Evolutionary conservation across 176 grass and related monocot species (phyloP), one percentile per base, ranked within the genome.

Genomic region (Hsuehochloa calcarea): DNA sequence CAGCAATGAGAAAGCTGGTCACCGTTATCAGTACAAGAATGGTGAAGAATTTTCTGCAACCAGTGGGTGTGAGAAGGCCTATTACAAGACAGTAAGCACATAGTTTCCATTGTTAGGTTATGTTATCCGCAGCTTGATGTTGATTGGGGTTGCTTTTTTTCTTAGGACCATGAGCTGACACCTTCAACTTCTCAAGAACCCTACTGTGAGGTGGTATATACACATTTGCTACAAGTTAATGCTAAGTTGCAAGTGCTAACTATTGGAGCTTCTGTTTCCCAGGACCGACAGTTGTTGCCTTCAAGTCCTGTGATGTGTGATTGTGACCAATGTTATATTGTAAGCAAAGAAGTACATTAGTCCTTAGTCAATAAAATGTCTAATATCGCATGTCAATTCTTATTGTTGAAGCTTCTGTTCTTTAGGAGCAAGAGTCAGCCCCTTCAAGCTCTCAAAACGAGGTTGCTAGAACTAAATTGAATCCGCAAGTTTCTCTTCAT

Each of bases 101-200:
- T 19, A 16, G 16, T 39, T 50, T 80, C 52, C 15, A 27, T 60
- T 65, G 0, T 40, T 22, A 29, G 27, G 68, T 40, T 89, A 63
- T 78, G 41, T 80, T 68, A 31, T 78, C 10, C 8, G 6, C 34
- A 20, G 52, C 39, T 83, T 67, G 79, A 62, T 87, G 66, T 61
- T 74, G 2, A 83, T 83, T 41, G 41, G 23, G 6, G 46, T 14
- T 50, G 19, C 23, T 55, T 65, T 65, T 14, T 87, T 84, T 61
- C 0, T 4, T 74, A 87, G 89, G 85, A 84, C 40, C 71, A 27
- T 75, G 71, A 90, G n/a, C 56, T 78, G 31, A 79, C 60, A 3
- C 50, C 84, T 79, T 90, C 84, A 61, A 79, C 89, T 43, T 87
- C 84, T 72, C 89, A 90, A 86, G 78, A 74, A 44, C 68, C 82